Conservation (phyloP, 192 early-diverging fungal species). For the Jimgerdemannia lactiflua region DNA sequence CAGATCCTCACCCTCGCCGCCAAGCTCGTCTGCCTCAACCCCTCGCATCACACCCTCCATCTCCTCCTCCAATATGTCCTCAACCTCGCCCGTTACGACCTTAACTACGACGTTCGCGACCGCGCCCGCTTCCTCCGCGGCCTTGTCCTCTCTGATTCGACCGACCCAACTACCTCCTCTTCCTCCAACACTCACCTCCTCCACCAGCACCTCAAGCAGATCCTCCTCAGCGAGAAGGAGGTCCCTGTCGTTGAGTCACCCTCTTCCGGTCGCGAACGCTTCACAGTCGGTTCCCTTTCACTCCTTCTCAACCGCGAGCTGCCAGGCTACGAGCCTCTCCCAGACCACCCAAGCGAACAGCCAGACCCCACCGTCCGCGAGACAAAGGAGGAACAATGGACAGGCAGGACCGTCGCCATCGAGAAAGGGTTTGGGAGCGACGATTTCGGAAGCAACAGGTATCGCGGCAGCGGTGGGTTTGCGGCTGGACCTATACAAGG, state of each 20-base stretch:
- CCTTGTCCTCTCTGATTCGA: slow-evolving; percentile 25
- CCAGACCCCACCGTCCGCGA: slow-evolving; percentile 53
- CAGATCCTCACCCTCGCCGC: slow-evolving; percentile 81
- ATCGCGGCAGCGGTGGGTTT: slow-evolving; percentile 33
- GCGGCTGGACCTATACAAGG: slow-evolving; percentile 24
- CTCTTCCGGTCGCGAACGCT: slow-evolving; percentile 37
- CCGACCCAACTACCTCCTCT: slow-evolving; percentile 16
- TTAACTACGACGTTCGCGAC: slow-evolving; percentile 88
- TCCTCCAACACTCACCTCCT: slow-evolving; percentile 27
- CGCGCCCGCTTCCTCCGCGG: slow-evolving; percentile 73
- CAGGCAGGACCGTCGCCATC: slow-evolving; percentile 15
- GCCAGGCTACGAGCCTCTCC: slow-evolving; percentile 73
- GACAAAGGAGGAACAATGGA: slow-evolving; percentile 33
- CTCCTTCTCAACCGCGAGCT: slow-evolving; percentile 54
- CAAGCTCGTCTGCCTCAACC: slow-evolving; percentile 56
- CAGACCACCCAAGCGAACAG: slow-evolving; percentile 70
- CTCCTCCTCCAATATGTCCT: slow-evolving; percentile 73
- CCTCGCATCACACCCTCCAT: slow-evolving; percentile 35
- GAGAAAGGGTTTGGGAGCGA: slow-evolving; percentile 43
- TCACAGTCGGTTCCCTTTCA: slow-evolving; percentile 66
- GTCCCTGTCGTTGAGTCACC: slow-evolving; percentile 42
- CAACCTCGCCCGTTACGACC: slow-evolving; percentile 88
- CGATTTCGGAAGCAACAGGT: slow-evolving; percentile 30
- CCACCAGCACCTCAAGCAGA: slow-evolving; percentile 49
- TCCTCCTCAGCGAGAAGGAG: slow-evolving; percentile 55